Evolutionary conservation across 2,329 filamentous ascomycete species (phyloP).

Genomic region (Sphaerulina musiva): DNA sequence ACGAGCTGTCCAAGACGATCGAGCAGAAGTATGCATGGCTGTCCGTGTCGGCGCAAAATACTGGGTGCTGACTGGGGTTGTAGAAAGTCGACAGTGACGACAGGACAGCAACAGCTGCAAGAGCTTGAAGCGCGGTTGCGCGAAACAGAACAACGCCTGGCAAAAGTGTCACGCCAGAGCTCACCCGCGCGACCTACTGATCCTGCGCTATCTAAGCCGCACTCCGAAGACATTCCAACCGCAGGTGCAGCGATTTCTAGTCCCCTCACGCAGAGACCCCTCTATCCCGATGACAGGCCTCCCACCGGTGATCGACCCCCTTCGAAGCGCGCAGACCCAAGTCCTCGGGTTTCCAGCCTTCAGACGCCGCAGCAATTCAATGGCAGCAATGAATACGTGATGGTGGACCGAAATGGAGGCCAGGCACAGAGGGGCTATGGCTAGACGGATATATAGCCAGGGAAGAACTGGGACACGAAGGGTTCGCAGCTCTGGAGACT

Average conservation of each 20-base stretch:
- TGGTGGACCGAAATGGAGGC: conserved; percentile 27
- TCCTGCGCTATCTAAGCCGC: conserved; percentile 20
- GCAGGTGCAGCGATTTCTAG: conserved; percentile 15
- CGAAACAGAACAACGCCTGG: conserved; percentile 74
- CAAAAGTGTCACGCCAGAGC: conserved; percentile 28
- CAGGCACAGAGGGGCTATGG: conserved; percentile 21
- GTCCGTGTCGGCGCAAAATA: background rate
- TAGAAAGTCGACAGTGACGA: conserved; percentile 73
- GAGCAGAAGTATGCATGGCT: conserved; percentile 63
- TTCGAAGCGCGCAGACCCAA: conserved; percentile 20
- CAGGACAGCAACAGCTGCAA: conserved; percentile 72
- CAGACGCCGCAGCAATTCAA: conserved; percentile 14
- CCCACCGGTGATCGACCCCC: conserved; percentile 22
- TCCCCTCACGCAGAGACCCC: conserved; percentile 25
- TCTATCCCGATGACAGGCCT: conserved; percentile 24
- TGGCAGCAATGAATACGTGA: conserved; percentile 29
- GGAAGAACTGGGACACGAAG: background rate
- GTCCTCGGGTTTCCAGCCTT: conserved; percentile 18
- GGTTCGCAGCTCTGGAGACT: conserved; percentile 10
- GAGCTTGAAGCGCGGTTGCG: conserved; percentile 75
- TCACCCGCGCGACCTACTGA: conserved; percentile 24
- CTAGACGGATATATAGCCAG: conserved; percentile 6
- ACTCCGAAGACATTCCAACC: conserved; percentile 17
- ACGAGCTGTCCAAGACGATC: conserved; percentile 66
- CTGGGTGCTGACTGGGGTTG: background rate